Evolutionary conservation across 805 yeast species (phyloP).

Genomic region (Gaillardinia entomophila): DNA sequence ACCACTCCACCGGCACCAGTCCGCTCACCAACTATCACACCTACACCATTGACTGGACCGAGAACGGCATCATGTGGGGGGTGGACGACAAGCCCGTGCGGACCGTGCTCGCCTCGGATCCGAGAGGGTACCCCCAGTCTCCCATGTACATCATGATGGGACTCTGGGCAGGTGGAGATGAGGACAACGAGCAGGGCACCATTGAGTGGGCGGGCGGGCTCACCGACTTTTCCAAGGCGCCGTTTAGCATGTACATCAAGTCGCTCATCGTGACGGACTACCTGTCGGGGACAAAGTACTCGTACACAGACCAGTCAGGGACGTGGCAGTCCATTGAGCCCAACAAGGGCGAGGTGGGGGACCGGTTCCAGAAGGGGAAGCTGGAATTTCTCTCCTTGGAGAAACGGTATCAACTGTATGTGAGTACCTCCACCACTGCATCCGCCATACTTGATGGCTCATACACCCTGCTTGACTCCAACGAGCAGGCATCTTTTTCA

Average conservation of each 20-base stretch:
- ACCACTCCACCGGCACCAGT: conserved; percentile 47
- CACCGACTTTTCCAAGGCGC: conserved; percentile 60
- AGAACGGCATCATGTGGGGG: conserved; percentile 60
- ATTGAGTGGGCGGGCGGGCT: conserved; percentile 81
- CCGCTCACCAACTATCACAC: conserved; percentile 64
- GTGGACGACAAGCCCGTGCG: conserved; percentile 68
- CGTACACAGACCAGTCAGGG: conserved; percentile 53
- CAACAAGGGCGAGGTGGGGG: conserved; percentile 44
- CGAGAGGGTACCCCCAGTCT: conserved; percentile 83
- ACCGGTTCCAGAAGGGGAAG: background rate
- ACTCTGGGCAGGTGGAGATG: conserved; percentile 81
- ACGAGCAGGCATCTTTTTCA: background rate
- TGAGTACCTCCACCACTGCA: background rate
- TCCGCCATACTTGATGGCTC: background rate
- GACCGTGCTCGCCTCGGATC: conserved; percentile 44
- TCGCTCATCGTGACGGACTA: conserved; percentile 61
- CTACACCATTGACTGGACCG: conserved; percentile 82
- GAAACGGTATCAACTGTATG: background rate
- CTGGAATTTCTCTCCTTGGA: background rate
- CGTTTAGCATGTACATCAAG: conserved; percentile 63
- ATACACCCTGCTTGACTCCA: background rate
- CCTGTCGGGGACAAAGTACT: conserved; percentile 47
- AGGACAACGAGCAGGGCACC: conserved; percentile 58
- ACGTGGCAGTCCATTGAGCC: conserved; percentile 55
- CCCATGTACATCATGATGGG: conserved; percentile 75